Percentiles rank a stretch among this genome's conserved stretches.
Conservation (phyloP, 805 yeast genomes). For the Wickerhamomyces ciferrii region DNA sequence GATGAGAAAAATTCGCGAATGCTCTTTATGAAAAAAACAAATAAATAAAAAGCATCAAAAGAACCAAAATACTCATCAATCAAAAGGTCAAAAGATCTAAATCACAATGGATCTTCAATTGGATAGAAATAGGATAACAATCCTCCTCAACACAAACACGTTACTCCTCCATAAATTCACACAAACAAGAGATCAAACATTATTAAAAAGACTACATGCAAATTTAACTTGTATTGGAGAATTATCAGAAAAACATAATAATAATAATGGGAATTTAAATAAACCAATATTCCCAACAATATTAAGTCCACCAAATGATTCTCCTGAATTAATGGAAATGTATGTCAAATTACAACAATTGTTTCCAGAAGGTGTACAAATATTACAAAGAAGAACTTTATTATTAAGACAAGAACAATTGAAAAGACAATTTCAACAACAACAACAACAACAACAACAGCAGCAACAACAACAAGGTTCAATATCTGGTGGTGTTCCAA, state of each 20-base stretch:
- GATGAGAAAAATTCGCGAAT: too few species aligned
- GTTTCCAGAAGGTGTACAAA: conserved; percentile 22
- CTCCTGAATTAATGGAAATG: conserved; percentile 18
- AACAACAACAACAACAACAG: conserved; percentile 4
- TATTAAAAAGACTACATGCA: conserved; percentile 21
- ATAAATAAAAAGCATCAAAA: too few species aligned
- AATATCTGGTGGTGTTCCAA: conserved; percentile 5
- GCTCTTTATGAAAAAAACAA: too few species aligned
- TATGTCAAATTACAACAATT: conserved; percentile 18
- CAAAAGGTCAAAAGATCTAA: too few species aligned
- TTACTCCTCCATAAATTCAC: conserved; percentile 16
- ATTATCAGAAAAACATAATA: conserved; percentile 19
- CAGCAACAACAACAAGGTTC: conserved; percentile 12
- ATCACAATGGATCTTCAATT: conserved; percentile 15
- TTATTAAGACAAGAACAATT: conserved; percentile 1
- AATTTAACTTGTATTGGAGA: conserved; percentile 25
- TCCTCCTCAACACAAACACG: conserved; percentile 20
- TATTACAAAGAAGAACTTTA: conserved; percentile 12
- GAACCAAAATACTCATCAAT: too few species aligned
- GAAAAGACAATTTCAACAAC: not conserved
- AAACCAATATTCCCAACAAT: conserved; percentile 17
- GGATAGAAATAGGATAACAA: conserved; percentile 19
- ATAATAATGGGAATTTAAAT: conserved; percentile 2
- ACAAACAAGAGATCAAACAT: conserved; percentile 9
- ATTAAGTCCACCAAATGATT: conserved; percentile 14